phyloP scores from a whole-genome alignment of 2,329 filamentous ascomycete genomes.

The Colletotrichum sp. region DNA sequence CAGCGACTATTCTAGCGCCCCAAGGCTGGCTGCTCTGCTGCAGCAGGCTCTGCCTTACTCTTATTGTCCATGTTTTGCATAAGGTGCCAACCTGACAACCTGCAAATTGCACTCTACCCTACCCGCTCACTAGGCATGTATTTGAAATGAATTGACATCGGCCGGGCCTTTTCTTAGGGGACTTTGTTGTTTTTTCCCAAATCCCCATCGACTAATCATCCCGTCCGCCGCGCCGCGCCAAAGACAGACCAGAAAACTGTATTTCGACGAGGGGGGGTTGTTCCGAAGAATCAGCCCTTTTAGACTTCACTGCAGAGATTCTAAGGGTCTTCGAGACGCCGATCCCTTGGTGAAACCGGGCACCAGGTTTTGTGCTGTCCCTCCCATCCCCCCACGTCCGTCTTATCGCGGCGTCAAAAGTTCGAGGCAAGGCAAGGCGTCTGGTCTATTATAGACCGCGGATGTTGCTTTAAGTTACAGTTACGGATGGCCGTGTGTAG shows the following conservation, averaged over 20 bases:
- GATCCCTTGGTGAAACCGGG: neutral
- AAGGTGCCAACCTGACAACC: neutral
- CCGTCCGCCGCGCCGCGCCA: neutral
- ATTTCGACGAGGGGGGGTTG: neutral
- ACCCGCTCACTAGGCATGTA: neutral
- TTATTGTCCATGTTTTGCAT: neutral
- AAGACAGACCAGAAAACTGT: neutral
- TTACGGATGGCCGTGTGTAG: neutral
- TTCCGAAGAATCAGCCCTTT: neutral
- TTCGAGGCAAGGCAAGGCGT: neutral
- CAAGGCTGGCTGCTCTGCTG: neutral
- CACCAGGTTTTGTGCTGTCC: neutral
- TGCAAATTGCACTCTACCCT: neutral
- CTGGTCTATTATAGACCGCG: neutral
- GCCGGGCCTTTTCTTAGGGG: neutral
- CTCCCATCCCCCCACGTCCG: neutral
- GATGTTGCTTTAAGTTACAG: neutral
- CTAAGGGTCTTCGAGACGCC: neutral
- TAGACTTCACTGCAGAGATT: neutral
- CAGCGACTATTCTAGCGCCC: neutral
- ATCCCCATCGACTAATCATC: neutral
- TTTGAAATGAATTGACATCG: slow-evolving; percentile 5
- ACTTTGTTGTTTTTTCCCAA: neutral
- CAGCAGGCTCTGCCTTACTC: slow-evolving; percentile 7
- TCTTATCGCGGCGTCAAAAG: neutral